Evolutionary conservation across 345 rosid genomes (phyloP).

Genomic region (Lagerstroemia speciosa): DNA sequence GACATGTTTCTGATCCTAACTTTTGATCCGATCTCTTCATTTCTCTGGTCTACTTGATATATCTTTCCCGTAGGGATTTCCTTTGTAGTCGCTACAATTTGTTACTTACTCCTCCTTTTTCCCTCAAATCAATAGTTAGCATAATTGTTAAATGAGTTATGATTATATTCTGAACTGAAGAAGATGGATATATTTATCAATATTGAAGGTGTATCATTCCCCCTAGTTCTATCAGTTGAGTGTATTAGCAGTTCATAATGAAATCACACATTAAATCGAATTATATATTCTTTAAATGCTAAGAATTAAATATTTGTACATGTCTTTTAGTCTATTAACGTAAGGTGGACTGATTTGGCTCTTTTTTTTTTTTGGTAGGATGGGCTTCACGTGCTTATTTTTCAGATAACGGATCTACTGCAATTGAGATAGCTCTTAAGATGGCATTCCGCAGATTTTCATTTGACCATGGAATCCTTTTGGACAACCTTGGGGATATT

Average conservation of each 20-base stretch:
- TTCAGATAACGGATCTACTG: slow-evolving; percentile 93
- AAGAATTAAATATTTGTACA: neutral
- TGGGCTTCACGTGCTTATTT: slow-evolving; percentile 91
- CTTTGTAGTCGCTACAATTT: neutral
- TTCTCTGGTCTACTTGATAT: neutral
- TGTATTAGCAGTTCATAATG: neutral
- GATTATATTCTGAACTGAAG: neutral
- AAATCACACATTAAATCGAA: neutral
- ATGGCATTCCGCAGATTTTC: slow-evolving; percentile 89
- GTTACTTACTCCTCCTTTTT: neutral
- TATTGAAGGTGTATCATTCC: too few relatives aligned
- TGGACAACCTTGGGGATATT: slow-evolving; percentile 14
- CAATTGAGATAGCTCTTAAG: slow-evolving; percentile 90
- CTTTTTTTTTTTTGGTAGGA: slow-evolving; percentile 42
- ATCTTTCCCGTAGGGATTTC: neutral
- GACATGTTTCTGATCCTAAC: neutral
- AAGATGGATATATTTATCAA: too few relatives aligned
- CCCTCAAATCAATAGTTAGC: neutral
- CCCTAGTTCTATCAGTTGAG: too few relatives aligned
- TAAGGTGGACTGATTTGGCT: neutral
- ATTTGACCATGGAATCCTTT: slow-evolving; percentile 43
- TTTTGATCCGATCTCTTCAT: neutral
- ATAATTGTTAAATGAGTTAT: neutral
- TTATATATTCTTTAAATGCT: neutral
- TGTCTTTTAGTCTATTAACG: neutral